Evolutionary conservation across 306 rosid genomes (phyloP), one percentile per base, ranked within the genome.

Genomic region (Mimosa bimucronata): DNA sequence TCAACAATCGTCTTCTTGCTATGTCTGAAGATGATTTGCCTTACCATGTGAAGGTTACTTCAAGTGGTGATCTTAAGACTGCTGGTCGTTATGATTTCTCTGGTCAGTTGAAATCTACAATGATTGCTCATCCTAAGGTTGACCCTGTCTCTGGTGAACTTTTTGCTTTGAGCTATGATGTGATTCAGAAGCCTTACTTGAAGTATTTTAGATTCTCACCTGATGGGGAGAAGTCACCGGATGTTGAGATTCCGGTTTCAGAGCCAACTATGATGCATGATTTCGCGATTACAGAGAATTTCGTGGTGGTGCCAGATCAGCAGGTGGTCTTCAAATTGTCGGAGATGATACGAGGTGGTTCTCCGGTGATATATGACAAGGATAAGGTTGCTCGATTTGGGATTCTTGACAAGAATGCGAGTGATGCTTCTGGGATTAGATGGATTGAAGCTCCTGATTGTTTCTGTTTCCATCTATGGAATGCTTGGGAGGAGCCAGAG

Each of bases 241-340:
- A 95, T 65, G 91, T 95, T 0, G 97, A 91, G 42, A 90, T 95
- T 45, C 91, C 94, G 0, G 42, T 95, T 0, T 44, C 76, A 0
- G 87, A 90, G 62, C 90, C 99, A 0, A 95, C 99, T 1, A 95
- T 95, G 99, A 95, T 95, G 86, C 98, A 94, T 66, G 98, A 94
- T 42, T 94, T 94, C 50, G 98, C 98, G 0, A 92, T 94, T 0
- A 95, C 99, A 0, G 91, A 95, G 73, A 85, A 42, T 1, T 86
- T 82, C 41, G 97, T 95, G 10, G 90, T 95, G 6, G 69, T 93
- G n/a, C 99, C 99, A 0, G 99, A 95, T 65, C 99, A 95, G 77
- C 99, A 95, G 61, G 98, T 95, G 1, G 99, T 95, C 7, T 95
- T 95, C 73, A 93, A 90, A 29, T 76, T 95, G 0, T 76, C 84